These are phyloP conservation scores for Ambrosiella beaveri DNA, from an alignment of 2,329 filamentous ascomycete genomes.

Conservation along the genomic window DNA sequence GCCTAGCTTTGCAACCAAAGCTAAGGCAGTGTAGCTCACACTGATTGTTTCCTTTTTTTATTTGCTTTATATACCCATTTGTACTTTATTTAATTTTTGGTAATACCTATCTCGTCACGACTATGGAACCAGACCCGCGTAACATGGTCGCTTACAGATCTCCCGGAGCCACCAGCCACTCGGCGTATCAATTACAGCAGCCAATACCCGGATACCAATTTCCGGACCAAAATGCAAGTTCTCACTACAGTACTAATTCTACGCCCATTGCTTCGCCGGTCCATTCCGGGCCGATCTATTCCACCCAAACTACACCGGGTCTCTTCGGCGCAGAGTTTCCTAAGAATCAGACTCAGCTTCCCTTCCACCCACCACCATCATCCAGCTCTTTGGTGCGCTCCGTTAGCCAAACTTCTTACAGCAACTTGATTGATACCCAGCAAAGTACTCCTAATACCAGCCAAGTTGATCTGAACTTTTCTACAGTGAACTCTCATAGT, in stretches of 20 bases:
- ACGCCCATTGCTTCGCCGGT: neutral
- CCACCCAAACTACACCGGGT: neutral
- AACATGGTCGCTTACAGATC: neutral
- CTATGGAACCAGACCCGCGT: neutral
- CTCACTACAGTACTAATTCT: neutral
- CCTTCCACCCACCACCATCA: conserved; percentile 3
- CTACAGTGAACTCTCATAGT: neutral
- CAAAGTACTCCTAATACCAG: neutral
- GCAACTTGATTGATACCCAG: neutral
- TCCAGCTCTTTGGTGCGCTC: neutral
- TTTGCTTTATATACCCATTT: neutral
- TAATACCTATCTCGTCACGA: neutral
- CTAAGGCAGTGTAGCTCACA: neutral
- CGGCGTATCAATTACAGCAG: neutral
- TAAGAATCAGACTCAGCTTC: conserved; percentile 2
- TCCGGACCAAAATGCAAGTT: neutral
- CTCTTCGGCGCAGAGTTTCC: conserved; percentile 8
- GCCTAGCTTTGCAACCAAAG: neutral
- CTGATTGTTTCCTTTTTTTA: neutral
- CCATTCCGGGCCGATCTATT: neutral
- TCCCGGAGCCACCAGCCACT: neutral
- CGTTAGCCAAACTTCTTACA: neutral
- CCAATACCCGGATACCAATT: neutral
- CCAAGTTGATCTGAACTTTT: neutral
- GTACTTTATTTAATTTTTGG: neutral